These are phyloP conservation scores for Saturnispora silvae DNA, from an alignment of 805 yeast genomes.

Conservation along the genomic window DNA sequence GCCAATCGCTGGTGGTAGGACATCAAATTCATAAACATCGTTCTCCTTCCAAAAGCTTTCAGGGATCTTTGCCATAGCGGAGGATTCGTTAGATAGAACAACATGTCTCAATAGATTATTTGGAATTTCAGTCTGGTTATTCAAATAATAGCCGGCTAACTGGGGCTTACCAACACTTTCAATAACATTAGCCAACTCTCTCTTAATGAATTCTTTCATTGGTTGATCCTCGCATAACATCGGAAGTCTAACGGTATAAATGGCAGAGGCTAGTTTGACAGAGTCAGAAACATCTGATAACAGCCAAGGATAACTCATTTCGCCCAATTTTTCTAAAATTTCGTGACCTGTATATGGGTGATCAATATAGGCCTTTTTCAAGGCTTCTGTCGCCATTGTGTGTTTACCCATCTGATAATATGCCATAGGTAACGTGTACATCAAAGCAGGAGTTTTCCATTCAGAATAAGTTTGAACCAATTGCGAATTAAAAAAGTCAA, in stretches of 20 bases:
- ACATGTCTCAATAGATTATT: slow-evolving; percentile 56
- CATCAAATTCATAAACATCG: slow-evolving; percentile 60
- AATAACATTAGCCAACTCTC: slow-evolving; percentile 14
- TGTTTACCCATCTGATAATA: slow-evolving; percentile 30
- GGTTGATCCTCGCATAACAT: slow-evolving; percentile 41
- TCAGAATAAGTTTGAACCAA: slow-evolving; percentile 44
- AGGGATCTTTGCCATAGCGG: slow-evolving; percentile 64
- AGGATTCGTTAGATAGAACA: slow-evolving; percentile 58
- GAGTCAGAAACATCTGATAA: slow-evolving; percentile 22
- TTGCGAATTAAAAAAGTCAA: slow-evolving; percentile 46
- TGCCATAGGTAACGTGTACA: slow-evolving; percentile 59
- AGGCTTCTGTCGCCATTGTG: slow-evolving; percentile 36
- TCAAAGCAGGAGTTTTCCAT: slow-evolving; percentile 68
- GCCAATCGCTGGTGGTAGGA: slow-evolving; percentile 53
- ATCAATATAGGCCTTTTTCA: slow-evolving; percentile 39
- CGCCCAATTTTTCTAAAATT: slow-evolving; percentile 40
- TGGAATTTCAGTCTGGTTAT: slow-evolving; percentile 34
- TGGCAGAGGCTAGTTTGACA: slow-evolving; percentile 36
- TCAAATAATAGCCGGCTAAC: slow-evolving; percentile 12
- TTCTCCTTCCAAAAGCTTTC: slow-evolving; percentile 46
- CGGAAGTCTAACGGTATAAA: slow-evolving; percentile 49
- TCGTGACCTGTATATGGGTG: slow-evolving; percentile 50
- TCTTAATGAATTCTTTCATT: slow-evolving; percentile 31
- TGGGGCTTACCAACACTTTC: slow-evolving; percentile 13
- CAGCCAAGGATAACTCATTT: slow-evolving; percentile 22